Evolutionary conservation across 495 filamentous ascomycete genomes (phyloP).

Genomic region (Cercophora scortea): DNA sequence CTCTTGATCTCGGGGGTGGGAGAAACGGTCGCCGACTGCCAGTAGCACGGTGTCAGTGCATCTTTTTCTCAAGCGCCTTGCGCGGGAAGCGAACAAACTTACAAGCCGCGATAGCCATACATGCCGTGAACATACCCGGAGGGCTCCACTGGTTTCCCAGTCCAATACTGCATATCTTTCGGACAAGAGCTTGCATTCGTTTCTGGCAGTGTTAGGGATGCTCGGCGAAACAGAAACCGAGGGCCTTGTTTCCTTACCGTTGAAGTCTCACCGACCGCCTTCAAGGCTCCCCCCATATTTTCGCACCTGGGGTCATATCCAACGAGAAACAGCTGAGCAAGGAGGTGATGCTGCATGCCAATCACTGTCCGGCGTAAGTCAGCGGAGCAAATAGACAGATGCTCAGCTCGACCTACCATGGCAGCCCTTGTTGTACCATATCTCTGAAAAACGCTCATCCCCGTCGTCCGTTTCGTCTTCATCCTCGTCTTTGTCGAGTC

Average conservation of each 20-base stretch:
- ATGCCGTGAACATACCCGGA: slow-evolving; percentile 48
- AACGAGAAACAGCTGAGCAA: slow-evolving; percentile 38
- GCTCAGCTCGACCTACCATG: slow-evolving; percentile 28
- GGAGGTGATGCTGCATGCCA: slow-evolving; percentile 46
- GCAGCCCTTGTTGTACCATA: slow-evolving; percentile 40
- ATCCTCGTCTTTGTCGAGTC: no score
- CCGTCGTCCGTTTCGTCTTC: background rate
- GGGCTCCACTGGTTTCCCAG: slow-evolving; percentile 42
- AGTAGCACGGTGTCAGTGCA: no score
- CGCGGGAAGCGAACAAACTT: slow-evolving; percentile 10
- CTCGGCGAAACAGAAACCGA: no score
- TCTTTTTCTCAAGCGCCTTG: background rate
- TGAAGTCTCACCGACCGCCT: no score
- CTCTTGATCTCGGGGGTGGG: slow-evolving; percentile 26
- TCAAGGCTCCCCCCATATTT: background rate
- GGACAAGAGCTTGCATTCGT: slow-evolving; percentile 34
- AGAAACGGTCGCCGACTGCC: slow-evolving; percentile 7
- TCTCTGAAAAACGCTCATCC: slow-evolving; percentile 31
- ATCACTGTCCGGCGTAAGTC: slow-evolving; percentile 27
- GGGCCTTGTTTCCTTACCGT: no score
- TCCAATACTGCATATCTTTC: slow-evolving; percentile 44
- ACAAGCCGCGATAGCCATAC: slow-evolving; percentile 46
- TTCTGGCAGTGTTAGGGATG: slow-evolving; percentile 14
- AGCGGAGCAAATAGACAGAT: no score
- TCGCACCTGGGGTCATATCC: background rate